A percentile compares a stretch with the other conserved stretches of the same genome.
phyloP scores from a whole-genome alignment of 371 early-diverging fungal genomes.

The Gilbertella persicaria region DNA sequence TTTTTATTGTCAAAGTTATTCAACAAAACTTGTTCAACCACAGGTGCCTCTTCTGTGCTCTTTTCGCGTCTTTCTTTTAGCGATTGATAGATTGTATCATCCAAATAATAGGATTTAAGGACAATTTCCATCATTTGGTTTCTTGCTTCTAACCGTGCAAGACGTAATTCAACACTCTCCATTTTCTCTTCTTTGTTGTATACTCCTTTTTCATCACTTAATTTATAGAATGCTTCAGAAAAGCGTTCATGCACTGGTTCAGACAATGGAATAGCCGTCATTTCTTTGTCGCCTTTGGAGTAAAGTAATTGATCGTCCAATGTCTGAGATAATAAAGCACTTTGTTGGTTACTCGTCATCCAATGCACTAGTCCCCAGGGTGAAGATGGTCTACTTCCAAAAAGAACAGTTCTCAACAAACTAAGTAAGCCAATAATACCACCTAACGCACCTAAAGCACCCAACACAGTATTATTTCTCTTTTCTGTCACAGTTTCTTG shows the following conservation, averaged over 20 bases:
- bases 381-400: conserved; percentile 34
- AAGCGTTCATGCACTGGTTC: conserved; percentile 34
- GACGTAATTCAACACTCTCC: conserved; percentile 9
- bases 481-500: conserved; percentile 24
- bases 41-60: too few relatives aligned
- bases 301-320: too few relatives aligned
- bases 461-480: conserved; percentile 31
- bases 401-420: conserved; percentile 31
- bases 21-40: too few relatives aligned
- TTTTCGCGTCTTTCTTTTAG: too few relatives aligned
- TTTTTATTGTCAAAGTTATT: too few relatives aligned
- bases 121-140: conserved; percentile 22
- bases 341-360: too few relatives aligned
- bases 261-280: conserved; percentile 37
- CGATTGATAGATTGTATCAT: conserved; percentile 23
- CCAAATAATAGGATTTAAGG: conserved; percentile 20
- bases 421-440: conserved; percentile 37
- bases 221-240: too few relatives aligned
- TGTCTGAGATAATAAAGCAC: conserved; percentile 22
- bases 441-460: conserved; percentile 37
- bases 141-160: conserved; percentile 15
- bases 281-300: conserved; percentile 12
- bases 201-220: too few relatives aligned
- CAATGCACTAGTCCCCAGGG: conserved; percentile 45
- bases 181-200: conserved; percentile 14